phyloP scores from a whole-genome alignment of 129 eudicot genomes.

The Smallanthus sonchifolius region DNA sequence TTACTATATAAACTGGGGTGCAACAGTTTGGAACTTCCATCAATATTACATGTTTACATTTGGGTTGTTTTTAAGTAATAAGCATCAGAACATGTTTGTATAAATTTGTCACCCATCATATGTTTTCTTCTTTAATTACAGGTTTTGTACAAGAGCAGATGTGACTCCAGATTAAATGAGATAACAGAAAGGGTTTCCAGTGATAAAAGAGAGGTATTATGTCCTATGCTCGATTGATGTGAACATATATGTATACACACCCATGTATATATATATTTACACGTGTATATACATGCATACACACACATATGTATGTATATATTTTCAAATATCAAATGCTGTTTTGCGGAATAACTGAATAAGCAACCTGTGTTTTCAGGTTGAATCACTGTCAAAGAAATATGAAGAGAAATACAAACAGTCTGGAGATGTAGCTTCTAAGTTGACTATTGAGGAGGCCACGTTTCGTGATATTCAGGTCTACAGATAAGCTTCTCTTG shows the following conservation, averaged over 20 bases:
- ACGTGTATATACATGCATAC: neutral
- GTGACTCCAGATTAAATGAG: slow-evolving; percentile 86
- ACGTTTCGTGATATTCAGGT: slow-evolving; percentile 97
- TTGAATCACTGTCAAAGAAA: slow-evolving; percentile 69
- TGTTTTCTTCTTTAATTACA: slow-evolving; percentile 25
- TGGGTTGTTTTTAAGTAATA: neutral
- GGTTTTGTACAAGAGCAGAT: slow-evolving; percentile 91
- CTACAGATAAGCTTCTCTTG: neutral
- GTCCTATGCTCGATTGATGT: neutral
- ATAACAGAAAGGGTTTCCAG: slow-evolving; percentile 62
- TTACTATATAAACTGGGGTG: neutral
- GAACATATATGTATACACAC: neutral
- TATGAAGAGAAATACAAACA: slow-evolving; percentile 89
- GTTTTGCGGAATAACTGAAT: neutral
- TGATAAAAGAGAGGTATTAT: slow-evolving; percentile 78
- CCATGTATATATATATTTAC: neutral
- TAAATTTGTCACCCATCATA: neutral
- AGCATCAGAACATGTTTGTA: slow-evolving; percentile 13
- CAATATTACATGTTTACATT: neutral
- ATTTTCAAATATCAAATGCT: neutral
- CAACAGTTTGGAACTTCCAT: neutral
- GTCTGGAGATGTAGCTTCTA: slow-evolving; percentile 87
- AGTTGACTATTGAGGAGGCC: slow-evolving; percentile 78
- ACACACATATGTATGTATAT: neutral
- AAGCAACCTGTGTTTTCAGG: slow-evolving; percentile 24